Base-by-base conservation (phyloP, 257 asterid genomes). In the Ilex aquifolium region DNA sequence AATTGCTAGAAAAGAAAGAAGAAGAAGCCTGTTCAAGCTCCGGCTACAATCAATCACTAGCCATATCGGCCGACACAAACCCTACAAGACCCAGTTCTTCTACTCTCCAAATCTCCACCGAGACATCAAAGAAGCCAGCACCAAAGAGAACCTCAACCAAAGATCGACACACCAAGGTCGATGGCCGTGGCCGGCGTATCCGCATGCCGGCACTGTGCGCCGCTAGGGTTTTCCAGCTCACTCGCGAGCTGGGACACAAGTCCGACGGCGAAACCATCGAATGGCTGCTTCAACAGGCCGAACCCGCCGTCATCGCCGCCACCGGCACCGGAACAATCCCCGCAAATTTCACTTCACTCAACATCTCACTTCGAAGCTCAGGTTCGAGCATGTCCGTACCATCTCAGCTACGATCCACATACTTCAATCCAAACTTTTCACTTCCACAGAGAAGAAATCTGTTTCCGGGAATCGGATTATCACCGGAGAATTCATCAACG, bases 251-350 rank as follows among this genome's bases (percentile, higher is more conserved):
- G 50, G 97, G 97, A 44, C 97, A 91, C 80, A 90, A 90, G 59
- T 88, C 97, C 21, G 97, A 90, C 60, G 97, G 97, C 0, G 95
- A 90, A 40, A 90, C 97, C 32, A 83, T 90, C 16, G 95, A 90
- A 67, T 88, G 98, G 96, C 82, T 88, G 0, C 93, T 88, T 2
- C 95, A 88, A 59, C 98, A 92, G 67, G 98, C 97, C n/a, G 97
- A 92, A 74, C 98, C 97, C 0, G 71, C 98, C 2, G 95, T 91
- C 9, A 85, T 91, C 57, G 95, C 98, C 32, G 95, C 98, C 63
- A 91, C 98, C 1, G 98, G 98, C 1, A 91, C 98, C 12, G 98
- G 98, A 15, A 91, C 98, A 11, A 88, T 91, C 13, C 98, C 98
- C 1, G 98, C 98, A 4, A 91, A 91, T 69, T 89, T 89, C 79